phyloP scores from a whole-genome alignment of 2,329 filamentous ascomycete species.

The Tolypocladium guangdongense region DNA sequence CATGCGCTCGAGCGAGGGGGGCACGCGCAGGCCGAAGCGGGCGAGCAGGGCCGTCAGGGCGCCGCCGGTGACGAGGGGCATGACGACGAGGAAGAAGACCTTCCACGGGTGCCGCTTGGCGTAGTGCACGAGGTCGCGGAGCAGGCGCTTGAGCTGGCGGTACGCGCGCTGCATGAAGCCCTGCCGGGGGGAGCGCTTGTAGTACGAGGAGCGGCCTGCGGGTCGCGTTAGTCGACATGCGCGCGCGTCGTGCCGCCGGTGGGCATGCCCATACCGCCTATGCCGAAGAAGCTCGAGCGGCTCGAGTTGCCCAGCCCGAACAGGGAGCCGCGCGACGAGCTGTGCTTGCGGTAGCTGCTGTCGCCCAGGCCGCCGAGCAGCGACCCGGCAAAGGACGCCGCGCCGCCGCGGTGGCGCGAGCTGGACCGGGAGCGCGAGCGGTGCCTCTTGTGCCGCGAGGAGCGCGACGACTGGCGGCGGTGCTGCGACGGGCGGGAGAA shows the following conservation, averaged over 20 bases:
- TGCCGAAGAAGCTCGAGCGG: constrained; percentile 35
- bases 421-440: constrained; percentile 27
- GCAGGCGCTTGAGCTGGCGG: constrained; percentile 64
- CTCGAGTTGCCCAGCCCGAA: constrained; percentile 34
- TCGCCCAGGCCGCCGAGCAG: constrained; percentile 15
- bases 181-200: constrained; percentile 71
- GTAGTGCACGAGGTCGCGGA: constrained; percentile 73
- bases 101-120: constrained; percentile 76
- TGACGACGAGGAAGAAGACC: constrained; percentile 75
- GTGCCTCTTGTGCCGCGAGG: constrained; percentile 21
- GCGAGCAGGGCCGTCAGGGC: constrained; percentile 67
- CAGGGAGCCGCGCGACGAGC: constrained; percentile 32
- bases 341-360: constrained; percentile 27
- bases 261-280: constrained; percentile 18
- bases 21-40: constrained; percentile 70
- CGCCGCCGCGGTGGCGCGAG: constrained; percentile 15
- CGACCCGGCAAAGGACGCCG: constrained; percentile 21
- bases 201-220: constrained; percentile 49
- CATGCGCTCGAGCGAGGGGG: constrained; percentile 49
- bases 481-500: constrained; percentile 15
- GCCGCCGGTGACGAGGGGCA: constrained; percentile 79
- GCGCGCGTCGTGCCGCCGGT: too few relatives aligned
- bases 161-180: constrained; percentile 67
- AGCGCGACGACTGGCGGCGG: constrained; percentile 16
- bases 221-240: not conserved